These are phyloP conservation scores for Medicago ruthenica DNA, from an alignment of 306 rosid species.

Conservation along the genomic window DNA sequence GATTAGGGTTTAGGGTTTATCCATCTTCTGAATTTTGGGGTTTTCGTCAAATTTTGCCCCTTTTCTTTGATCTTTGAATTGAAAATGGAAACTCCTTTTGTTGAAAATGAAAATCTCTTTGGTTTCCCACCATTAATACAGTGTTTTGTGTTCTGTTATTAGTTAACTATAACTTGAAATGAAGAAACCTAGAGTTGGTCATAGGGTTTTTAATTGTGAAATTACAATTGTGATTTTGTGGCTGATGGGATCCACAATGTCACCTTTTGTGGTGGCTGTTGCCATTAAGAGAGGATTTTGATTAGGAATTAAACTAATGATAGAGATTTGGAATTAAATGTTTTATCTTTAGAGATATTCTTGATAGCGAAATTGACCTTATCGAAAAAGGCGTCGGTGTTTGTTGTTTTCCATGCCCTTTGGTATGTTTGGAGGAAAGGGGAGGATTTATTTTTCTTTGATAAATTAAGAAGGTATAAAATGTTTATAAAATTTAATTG, in stretches of 20 bases:
- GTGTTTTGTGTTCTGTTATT: neutral
- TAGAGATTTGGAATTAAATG: neutral
- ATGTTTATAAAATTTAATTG: too few species aligned
- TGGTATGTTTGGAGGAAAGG: neutral
- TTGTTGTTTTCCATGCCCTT: neutral
- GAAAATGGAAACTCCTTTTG: neutral
- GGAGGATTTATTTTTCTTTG: neutral
- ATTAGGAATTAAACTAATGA: neutral
- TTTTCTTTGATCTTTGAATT: conserved; percentile 28
- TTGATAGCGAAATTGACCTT: neutral
- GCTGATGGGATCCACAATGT: neutral
- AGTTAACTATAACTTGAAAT: conserved; percentile 12
- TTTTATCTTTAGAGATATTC: neutral
- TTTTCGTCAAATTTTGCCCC: conserved; percentile 29
- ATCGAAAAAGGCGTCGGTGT: neutral
- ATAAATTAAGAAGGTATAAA: too few species aligned
- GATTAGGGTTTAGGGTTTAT: conserved; percentile 19
- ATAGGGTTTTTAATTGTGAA: neutral
- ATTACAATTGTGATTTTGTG: neutral
- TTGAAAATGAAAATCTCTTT: conserved; percentile 7
- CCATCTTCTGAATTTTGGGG: conserved; percentile 23
- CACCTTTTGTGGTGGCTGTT: neutral
- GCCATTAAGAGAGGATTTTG: neutral
- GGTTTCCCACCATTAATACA: neutral
- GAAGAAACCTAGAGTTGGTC: neutral